These are phyloP conservation scores for Zasmidium citrigriseum DNA, from an alignment of 2,329 filamentous ascomycete genomes.

Conservation along the genomic window DNA sequence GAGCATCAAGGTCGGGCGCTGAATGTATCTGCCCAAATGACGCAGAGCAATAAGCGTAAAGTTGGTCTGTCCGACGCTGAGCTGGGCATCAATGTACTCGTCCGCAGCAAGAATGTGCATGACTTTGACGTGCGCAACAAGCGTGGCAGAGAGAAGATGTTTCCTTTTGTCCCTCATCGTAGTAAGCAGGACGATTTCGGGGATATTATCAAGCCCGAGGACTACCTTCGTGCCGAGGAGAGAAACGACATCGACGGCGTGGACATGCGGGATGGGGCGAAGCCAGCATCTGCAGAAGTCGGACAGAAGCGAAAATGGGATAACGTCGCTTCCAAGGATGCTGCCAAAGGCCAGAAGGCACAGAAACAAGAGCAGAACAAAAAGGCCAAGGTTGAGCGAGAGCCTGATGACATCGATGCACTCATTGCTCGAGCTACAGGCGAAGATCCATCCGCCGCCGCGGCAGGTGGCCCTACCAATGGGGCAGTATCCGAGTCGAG, in stretches of 20 bases:
- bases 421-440: constrained; percentile 34
- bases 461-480: constrained; percentile 7
- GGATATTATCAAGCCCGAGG: constrained; percentile 88
- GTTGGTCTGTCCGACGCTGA: constrained; percentile 85
- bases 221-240: constrained; percentile 91
- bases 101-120: constrained; percentile 80
- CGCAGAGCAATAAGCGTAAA: constrained; percentile 77
- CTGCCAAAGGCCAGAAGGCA: constrained; percentile 58
- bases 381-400: constrained; percentile 24
- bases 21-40: constrained; percentile 82
- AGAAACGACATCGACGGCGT: constrained; percentile 73
- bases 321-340: constrained; percentile 52
- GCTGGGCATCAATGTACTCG: constrained; percentile 83
- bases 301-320: constrained; percentile 97
- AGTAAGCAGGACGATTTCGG: constrained; percentile 88
- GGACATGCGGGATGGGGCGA: constrained; percentile 57
- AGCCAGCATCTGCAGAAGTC: constrained; percentile 53
- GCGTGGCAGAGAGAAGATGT: constrained; percentile 88
- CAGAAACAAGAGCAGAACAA: constrained; percentile 47
- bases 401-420: constrained; percentile 38
- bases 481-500: constrained; percentile 25
- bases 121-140: constrained; percentile 92
- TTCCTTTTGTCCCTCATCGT: constrained; percentile 79
- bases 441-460: constrained; percentile 9
- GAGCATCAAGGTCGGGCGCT: constrained; percentile 90